phyloP scores from a whole-genome alignment of 2,329 filamentous ascomycete species.

The Aureobasidium sp. region DNA sequence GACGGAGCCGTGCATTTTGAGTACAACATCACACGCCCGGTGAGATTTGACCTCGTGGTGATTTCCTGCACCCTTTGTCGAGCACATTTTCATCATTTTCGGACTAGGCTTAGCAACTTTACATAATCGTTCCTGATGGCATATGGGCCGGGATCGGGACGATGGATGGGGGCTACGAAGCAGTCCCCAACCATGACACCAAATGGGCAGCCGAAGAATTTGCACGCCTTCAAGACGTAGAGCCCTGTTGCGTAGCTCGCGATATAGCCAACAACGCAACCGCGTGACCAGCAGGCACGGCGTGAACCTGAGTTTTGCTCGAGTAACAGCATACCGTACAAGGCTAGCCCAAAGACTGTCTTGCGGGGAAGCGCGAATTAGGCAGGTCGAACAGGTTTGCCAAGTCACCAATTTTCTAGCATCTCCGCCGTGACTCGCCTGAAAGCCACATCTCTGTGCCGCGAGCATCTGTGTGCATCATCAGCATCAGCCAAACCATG shows the following conservation, averaged over 20 bases:
- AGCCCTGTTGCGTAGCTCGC: not conserved
- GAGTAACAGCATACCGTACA: not conserved
- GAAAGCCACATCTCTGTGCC: not conserved
- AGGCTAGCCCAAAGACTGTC: not conserved
- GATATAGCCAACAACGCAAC: not conserved
- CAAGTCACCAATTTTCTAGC: not conserved
- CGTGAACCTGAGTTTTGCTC: constrained; percentile 2
- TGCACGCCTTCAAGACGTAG: not conserved
- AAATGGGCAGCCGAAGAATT: not conserved
- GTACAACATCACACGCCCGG: not conserved
- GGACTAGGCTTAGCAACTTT: constrained; percentile 9
- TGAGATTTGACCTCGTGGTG: constrained; percentile 7
- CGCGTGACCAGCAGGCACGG: constrained; percentile 6
- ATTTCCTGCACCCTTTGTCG: constrained; percentile 10
- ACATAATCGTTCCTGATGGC: constrained; percentile 9
- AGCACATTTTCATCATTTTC: constrained; percentile 12
- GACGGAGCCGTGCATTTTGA: constrained; percentile 8
- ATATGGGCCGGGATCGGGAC: not conserved
- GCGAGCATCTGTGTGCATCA: not conserved
- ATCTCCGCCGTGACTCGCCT: constrained; percentile 3
- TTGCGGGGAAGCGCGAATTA: constrained; percentile 5
- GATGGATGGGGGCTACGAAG: not conserved
- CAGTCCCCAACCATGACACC: not conserved
- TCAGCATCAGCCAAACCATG: not conserved
- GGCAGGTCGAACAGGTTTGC: not conserved